These are phyloP conservation scores for Coccomyxa sp. DNA, from an alignment of 139 green algal genomes.

Conservation along the genomic window DNA sequence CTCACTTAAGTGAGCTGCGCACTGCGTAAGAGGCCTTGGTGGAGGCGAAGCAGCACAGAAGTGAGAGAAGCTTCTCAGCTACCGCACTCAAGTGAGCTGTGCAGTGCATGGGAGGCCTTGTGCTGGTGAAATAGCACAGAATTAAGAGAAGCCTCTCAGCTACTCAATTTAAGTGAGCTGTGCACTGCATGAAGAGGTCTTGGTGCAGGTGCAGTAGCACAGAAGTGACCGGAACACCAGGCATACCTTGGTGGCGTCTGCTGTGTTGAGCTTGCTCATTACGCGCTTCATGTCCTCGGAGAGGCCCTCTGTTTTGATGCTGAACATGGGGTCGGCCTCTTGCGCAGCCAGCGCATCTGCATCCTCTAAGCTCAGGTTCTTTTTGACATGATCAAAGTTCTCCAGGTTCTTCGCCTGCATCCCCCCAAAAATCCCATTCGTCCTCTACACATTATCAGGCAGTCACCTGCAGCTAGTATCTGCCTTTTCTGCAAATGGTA, in stretches of 20 bases:
- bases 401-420: conserved; percentile 29
- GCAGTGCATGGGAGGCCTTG: no score
- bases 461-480: not conserved
- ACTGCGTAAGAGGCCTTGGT: no score
- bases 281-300: conserved; percentile 73
- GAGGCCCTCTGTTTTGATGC: conserved; percentile 31
- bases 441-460: not conserved
- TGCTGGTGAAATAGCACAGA: no score
- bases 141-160: no score
- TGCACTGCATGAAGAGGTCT: no score
- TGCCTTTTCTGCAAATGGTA: not conserved
- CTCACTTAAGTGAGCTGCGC: no score
- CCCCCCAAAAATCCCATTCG: not conserved
- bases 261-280: conserved; percentile 36
- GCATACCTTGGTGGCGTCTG: conserved; percentile 4
- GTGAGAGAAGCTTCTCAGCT: no score
- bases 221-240: not conserved
- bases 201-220: no score
- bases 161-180: no score
- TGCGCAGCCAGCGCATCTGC: conserved; percentile 20
- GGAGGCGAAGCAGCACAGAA: no score
- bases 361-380: conserved; percentile 34
- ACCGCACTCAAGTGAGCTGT: no score
- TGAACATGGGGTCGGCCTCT: conserved; percentile 23
- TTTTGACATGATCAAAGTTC: conserved; percentile 89